Base-by-base conservation (phyloP, 768 basidiomycete genomes). In the Mycena capillaripes region DNA sequence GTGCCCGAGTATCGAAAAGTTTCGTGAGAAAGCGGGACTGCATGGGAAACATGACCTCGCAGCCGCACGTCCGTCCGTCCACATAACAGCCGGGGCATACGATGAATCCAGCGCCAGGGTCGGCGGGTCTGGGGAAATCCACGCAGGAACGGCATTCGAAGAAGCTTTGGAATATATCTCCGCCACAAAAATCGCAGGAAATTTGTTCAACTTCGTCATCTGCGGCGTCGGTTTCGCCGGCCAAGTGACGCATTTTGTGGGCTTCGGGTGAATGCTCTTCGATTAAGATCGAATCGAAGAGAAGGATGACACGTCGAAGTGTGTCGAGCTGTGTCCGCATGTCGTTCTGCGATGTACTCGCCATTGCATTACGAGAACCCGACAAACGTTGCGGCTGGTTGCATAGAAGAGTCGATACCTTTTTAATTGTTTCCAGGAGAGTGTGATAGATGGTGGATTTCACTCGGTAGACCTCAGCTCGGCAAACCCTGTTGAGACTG, bases 161-260 rank as follows among this genome's bases (percentile, higher is more conserved):
- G 78, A 91, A 95, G 71, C 92, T 91, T 73, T 94, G 91, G 74
- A 95, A 96, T 70, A 96, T 88, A 76, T 96, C 95, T 3, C 88
- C 89, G 21, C 90, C 91, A 76, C 95, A 96, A 78, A 94, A 95
- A 78, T 96, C 94, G 76, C 95, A 96, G 10, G 76, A 82, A 40
- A 88, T 83, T 21, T 84, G 78, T 48, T 76, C 72, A 2, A 80
- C 75, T 7, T 77, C 68, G 27, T 78, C n/a, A n/a, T n/a, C 60
- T 29, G 29, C 23, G 12, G 53, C 44, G 29, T 12, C 50, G n/a
- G 52, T n/a, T n/a, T n/a, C n/a, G n/a, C n/a, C 34, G 48, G 40
- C 34, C 19, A 71, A 36, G 38, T 62, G 23, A 3, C 30, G 57
- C 32, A 77, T 44, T 16, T 70, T 73, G 27, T 75, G 62, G 8